phyloP scores from a whole-genome alignment of 2,329 filamentous ascomycete species.

The Shiraia bambusicola region DNA sequence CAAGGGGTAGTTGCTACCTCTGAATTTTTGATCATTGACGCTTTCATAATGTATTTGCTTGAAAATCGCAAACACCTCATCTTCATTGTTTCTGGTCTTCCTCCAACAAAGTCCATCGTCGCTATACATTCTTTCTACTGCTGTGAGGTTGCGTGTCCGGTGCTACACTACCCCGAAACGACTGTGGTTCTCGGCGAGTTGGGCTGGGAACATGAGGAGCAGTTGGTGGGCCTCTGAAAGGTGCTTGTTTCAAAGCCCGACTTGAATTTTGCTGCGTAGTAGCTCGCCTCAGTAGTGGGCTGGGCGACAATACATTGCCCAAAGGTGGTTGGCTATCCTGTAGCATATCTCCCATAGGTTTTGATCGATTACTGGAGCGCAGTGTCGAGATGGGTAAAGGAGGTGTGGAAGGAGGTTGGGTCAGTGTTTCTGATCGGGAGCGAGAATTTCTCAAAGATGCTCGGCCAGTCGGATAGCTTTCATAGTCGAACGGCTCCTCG shows the following conservation, averaged over 20 bases:
- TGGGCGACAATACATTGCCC: constrained; percentile 27
- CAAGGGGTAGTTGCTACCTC: constrained; percentile 5
- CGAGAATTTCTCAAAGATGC: constrained; percentile 19
- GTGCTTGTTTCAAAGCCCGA: constrained; percentile 21
- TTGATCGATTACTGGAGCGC: constrained; percentile 5
- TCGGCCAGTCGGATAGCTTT: constrained; percentile 29
- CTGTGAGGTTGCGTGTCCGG: constrained; percentile 35
- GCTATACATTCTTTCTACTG: constrained; percentile 11
- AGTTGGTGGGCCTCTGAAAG: constrained; percentile 23
- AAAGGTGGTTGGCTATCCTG: constrained; percentile 7
- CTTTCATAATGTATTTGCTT: neutral
- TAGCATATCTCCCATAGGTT: constrained; percentile 20
- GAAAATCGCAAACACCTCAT: neutral
- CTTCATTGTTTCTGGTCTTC: neutral
- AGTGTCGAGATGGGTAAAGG: constrained; percentile 16
- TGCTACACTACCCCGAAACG: constrained; percentile 16
- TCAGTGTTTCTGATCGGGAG: constrained; percentile 20
- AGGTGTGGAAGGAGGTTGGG: constrained; percentile 8
- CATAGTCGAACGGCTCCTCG: constrained; percentile 28
- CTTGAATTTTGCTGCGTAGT: constrained; percentile 29
- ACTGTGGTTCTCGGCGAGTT: constrained; percentile 11
- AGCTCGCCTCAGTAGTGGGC: constrained; percentile 38
- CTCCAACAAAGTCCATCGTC: neutral
- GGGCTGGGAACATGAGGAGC: constrained; percentile 24
- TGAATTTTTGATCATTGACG: neutral